Percentiles rank a stretch among this genome's conserved stretches.
phyloP scores from a whole-genome alignment of 331 rosid genomes.

The Erythrophleum ivorense region DNA sequence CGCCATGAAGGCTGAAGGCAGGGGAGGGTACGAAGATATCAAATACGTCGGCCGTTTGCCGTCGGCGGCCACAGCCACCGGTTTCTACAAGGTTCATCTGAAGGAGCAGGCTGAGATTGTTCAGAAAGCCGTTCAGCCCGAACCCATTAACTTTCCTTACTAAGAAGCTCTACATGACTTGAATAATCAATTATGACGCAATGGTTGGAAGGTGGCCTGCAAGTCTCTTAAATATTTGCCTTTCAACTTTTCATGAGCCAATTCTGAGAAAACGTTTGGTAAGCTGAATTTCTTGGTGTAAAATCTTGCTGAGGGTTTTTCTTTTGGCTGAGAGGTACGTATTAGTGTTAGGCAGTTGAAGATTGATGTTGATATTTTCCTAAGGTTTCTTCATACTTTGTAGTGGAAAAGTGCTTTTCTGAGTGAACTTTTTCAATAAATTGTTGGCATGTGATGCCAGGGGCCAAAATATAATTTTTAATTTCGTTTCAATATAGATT shows the following conservation, averaged over 20 bases:
- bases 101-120: slow-evolving; percentile 79
- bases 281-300: not conserved
- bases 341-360: not conserved
- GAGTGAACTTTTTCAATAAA: too few species aligned
- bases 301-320: not conserved
- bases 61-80: slow-evolving; percentile 89
- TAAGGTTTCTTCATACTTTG: not conserved
- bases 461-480: too few species aligned
- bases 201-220: slow-evolving; percentile 10
- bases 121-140: slow-evolving; percentile 73
- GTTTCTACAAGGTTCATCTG: slow-evolving; percentile 71
- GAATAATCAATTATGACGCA: slow-evolving; percentile 7
- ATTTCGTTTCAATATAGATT: too few species aligned
- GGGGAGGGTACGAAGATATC: slow-evolving; percentile 72
- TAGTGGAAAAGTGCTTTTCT: not conserved
- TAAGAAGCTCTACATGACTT: not conserved
- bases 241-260: not conserved
- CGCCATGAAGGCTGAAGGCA: slow-evolving; percentile 66
- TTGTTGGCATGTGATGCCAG: too few species aligned
- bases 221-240: not conserved
- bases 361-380: not conserved
- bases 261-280: slow-evolving; percentile 3
- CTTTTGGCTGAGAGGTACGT: not conserved
- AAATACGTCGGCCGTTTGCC: slow-evolving; percentile 89
- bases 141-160: slow-evolving; percentile 60